Percentiles rank a stretch among this genome's conserved stretches.
Evolutionary conservation across 805 yeast genomes (phyloP).

Genomic region (Cyberlindnera japonica): DNA sequence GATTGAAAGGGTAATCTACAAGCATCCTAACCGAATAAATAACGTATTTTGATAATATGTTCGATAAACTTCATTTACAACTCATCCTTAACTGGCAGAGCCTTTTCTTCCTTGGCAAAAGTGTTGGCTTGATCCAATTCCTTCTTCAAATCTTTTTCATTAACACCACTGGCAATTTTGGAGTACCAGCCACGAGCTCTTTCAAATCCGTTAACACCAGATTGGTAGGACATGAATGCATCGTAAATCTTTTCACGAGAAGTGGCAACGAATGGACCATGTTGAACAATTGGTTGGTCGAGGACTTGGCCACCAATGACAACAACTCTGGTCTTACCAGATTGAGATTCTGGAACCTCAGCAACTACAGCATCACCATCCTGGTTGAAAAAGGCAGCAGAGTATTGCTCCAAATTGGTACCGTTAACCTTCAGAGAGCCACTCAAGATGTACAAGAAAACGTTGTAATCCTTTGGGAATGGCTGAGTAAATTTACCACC

Average conservation of each 20-base stretch:
- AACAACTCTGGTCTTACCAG: conserved; percentile 54
- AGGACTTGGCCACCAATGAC: conserved; percentile 73
- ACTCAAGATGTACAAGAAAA: conserved; percentile 61
- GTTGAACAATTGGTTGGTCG: conserved; percentile 75
- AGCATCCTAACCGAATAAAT: neutral
- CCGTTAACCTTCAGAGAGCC: conserved; percentile 54
- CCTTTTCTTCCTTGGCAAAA: no score
- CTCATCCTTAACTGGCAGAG: conserved; percentile 14
- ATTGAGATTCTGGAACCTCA: conserved; percentile 39
- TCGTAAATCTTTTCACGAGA: conserved; percentile 59
- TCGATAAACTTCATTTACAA: conserved; percentile 3
- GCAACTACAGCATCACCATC: conserved; percentile 66
- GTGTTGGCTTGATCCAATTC: no score
- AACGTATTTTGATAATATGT: neutral
- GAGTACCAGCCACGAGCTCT: conserved; percentile 57
- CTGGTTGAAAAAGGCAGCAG: conserved; percentile 59
- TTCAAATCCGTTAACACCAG: conserved; percentile 66
- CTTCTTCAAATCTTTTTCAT: conserved; percentile 25
- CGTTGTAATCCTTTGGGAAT: conserved; percentile 58
- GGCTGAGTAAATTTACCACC: conserved; percentile 62
- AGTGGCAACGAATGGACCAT: conserved; percentile 89
- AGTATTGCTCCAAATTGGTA: conserved; percentile 39
- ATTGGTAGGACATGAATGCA: conserved; percentile 71
- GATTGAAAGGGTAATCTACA: no score
- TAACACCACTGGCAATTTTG: conserved; percentile 35